phyloP scores from a whole-genome alignment of 116 monocot genomes.

The Iris pallida region DNA sequence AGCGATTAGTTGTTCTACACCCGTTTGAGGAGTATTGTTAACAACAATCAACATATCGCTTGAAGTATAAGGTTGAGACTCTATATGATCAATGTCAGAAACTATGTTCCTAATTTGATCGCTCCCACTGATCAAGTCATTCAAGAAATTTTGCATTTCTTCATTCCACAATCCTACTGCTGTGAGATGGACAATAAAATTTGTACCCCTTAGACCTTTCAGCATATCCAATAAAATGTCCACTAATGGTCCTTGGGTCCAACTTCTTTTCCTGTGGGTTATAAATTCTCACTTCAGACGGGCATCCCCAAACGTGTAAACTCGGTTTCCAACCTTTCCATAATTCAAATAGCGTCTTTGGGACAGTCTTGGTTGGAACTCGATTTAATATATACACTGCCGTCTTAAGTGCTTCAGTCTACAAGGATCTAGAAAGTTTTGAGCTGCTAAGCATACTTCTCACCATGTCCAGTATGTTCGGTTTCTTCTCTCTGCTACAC shows the following conservation, averaged over 20 bases:
- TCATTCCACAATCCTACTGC: not conserved
- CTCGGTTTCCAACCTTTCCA: not conserved
- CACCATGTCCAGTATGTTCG: not conserved
- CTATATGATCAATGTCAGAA: no score
- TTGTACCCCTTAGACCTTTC: not conserved
- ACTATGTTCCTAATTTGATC: no score
- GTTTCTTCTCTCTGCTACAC: no score
- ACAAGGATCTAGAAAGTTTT: not conserved
- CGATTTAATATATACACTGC: no score
- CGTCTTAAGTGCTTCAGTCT: not conserved
- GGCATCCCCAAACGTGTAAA: conserved; percentile 4
- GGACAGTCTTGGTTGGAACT: conserved; percentile 1
- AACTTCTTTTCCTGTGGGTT: not conserved
- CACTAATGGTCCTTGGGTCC: not conserved
- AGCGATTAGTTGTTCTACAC: no score
- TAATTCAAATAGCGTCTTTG: not conserved
- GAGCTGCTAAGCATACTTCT: not conserved
- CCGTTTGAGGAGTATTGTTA: no score
- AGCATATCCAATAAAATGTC: not conserved
- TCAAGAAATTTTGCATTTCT: not conserved
- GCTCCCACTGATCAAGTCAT: no score
- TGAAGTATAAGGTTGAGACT: no score
- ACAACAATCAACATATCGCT: no score
- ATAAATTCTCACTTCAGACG: not conserved
- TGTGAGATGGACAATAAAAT: not conserved